phyloP scores from a whole-genome alignment of 129 eudicot species.

The Smallanthus sonchifolius region DNA sequence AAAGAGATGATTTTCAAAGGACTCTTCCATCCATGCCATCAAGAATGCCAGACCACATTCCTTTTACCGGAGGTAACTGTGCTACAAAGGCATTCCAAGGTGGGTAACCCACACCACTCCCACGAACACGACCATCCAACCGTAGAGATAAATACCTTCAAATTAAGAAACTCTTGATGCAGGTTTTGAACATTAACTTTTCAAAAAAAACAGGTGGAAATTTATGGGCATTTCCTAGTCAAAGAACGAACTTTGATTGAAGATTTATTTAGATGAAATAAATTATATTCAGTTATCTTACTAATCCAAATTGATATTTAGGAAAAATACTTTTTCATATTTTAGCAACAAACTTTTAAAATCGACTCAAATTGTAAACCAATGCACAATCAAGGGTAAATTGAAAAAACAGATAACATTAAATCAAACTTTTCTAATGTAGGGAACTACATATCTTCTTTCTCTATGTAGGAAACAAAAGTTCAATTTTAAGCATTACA shows the following conservation, averaged over 20 bases:
- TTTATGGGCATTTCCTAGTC: neutral
- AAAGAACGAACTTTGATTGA: neutral
- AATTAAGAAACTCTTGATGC: neutral
- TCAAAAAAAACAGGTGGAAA: neutral
- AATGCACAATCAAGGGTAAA: neutral
- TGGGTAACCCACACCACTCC: slow-evolving; percentile 97
- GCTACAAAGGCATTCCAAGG: slow-evolving; percentile 98
- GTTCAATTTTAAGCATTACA: too few relatives aligned
- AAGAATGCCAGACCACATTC: slow-evolving; percentile 92
- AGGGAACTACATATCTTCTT: too few relatives aligned
- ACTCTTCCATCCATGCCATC: slow-evolving; percentile 99
- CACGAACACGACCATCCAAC: slow-evolving; percentile 91
- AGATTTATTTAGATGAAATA: neutral
- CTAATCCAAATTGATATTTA: neutral
- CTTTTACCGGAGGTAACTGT: slow-evolving; percentile 89
- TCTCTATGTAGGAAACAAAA: too few relatives aligned
- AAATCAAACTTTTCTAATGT: too few relatives aligned
- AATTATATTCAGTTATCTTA: neutral
- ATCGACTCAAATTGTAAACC: neutral
- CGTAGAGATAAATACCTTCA: slow-evolving; percentile 75
- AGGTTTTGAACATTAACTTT: neutral
- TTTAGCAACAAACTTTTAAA: neutral
- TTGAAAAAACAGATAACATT: neutral
- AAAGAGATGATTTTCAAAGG: slow-evolving; percentile 13
- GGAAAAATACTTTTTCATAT: neutral